A percentile compares a stretch with the other conserved stretches of the same genome.
Conservation (phyloP, 2,329 filamentous ascomycete species). For the Diaporthe ilicicola region DNA sequence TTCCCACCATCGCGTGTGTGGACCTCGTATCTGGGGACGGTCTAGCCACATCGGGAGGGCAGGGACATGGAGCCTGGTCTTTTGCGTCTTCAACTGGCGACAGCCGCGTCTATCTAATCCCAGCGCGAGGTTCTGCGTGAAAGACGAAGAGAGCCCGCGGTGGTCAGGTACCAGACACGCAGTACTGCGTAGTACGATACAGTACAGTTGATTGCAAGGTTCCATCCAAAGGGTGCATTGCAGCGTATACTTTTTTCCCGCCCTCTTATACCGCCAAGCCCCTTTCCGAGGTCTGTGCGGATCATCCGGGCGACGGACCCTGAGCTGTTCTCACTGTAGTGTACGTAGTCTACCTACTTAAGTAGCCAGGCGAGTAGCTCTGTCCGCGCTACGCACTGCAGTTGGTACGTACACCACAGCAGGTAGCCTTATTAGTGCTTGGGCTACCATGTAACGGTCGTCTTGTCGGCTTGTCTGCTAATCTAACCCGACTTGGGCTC, state of each 20-base stretch:
- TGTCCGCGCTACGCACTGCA: too few species aligned
- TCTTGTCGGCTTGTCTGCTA: too few species aligned
- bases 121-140: background rate
- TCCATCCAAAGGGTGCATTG: background rate
- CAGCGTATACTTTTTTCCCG: too few species aligned
- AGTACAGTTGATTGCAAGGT: background rate
- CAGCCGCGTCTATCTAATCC: slow-evolving; percentile 15
- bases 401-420: too few species aligned
- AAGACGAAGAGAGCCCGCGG: background rate
- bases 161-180: background rate
- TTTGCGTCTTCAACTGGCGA: slow-evolving; percentile 1
- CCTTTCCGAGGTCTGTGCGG: background rate
- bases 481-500: slow-evolving; percentile 31
- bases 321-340: too few species aligned
- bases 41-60: slow-evolving; percentile 18
- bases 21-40: slow-evolving; percentile 27
- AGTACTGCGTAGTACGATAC: background rate
- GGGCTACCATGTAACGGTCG: too few species aligned
- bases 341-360: too few species aligned
- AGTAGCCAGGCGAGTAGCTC: too few species aligned
- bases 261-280: background rate
- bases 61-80: background rate
- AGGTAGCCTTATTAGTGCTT: too few species aligned
- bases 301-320: too few species aligned
- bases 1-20: slow-evolving; percentile 11